Evolutionary conservation across 495 filamentous ascomycete species (phyloP), one percentile per base, ranked within the genome.

Genomic region (Aspergillus baeticus): DNA sequence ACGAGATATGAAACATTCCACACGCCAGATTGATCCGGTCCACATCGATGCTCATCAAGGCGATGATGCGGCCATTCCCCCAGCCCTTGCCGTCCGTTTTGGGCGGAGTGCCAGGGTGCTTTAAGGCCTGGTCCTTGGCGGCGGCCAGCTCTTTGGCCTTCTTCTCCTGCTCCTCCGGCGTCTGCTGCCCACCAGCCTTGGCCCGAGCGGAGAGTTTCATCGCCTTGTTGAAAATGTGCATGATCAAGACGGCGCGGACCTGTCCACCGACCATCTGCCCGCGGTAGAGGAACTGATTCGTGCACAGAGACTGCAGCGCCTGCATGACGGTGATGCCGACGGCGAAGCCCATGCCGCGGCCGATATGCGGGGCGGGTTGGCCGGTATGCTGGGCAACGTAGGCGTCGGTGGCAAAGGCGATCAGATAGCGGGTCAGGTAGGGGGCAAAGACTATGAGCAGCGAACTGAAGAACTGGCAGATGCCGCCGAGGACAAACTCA

Each of bases 1-100:
- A 96, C 6, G 88, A 74, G 67, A 98, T 81, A 62, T 98, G 93
- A 71, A 96, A 92, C 74, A 96, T 82, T 47, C 89, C 89, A 13
- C 77, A 88, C 3, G 91, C 90, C 63, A 89, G 84, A 63, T 96
- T 91, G 56, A 98, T 78, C 48, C 92, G 88, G 70, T 92, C 92
- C 14, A 92, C 91, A 63, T 98, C 93, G 36, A 91, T 90, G 53
- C 87, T 89, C 93, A 98, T 97, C 62, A 98, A 66, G 51, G 92
- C 95, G 58, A 92, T 82, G 26, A 98, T 87, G 52, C 89, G 82
- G 17, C 93, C 93, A 64, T 97, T 98, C 41, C 84, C 84, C 93
- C 93, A 98, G 17, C 91, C 92, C 6, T 79, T 79, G 21, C 87
- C 88, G 60, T 91, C 87, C 14, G 83, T 84, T 8, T 29, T 29